Conservation (phyloP, 768 basidiomycete genomes). For the Dacryopinax primogenitus region DNA sequence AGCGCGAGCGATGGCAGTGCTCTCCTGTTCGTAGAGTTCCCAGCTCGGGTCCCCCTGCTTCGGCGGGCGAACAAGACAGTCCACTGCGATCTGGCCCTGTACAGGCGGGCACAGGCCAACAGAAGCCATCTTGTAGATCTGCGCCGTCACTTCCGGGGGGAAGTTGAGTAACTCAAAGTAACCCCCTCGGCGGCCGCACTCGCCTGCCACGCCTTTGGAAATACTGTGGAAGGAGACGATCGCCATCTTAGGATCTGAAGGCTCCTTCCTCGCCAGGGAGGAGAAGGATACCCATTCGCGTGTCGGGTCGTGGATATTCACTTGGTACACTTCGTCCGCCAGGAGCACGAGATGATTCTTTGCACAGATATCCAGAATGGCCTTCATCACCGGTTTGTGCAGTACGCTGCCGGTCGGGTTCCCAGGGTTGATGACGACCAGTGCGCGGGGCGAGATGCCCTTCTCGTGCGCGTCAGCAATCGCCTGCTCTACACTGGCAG, state of each 20-base stretch:
- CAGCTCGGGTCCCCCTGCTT: slow-evolving; percentile 62
- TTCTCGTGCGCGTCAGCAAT: slow-evolving; percentile 51
- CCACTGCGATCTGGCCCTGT: slow-evolving; percentile 84
- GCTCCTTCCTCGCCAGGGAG: slow-evolving; percentile 55
- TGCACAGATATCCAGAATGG: slow-evolving; percentile 74
- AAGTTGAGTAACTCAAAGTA: slow-evolving; percentile 92
- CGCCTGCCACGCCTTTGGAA: slow-evolving; percentile 89
- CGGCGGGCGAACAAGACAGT: slow-evolving; percentile 87
- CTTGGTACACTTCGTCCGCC: slow-evolving; percentile 98
- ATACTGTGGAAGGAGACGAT: slow-evolving; percentile 96
- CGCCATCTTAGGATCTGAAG: slow-evolving; percentile 42
- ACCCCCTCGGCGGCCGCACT: slow-evolving; percentile 93
- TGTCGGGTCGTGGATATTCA: slow-evolving; percentile 58
- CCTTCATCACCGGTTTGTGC: slow-evolving; percentile 51
- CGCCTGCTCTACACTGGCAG: slow-evolving; percentile 49
- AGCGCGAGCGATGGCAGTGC: slow-evolving; percentile 59
- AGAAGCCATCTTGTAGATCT: slow-evolving; percentile 93
- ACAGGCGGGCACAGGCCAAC: slow-evolving; percentile 83
- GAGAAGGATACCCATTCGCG: slow-evolving; percentile 58
- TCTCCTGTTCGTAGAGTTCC: slow-evolving; percentile 70
- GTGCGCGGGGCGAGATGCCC: slow-evolving; percentile 57
- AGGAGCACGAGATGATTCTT: slow-evolving; percentile 74
- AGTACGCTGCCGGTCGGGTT: slow-evolving; percentile 92
- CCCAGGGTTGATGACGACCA: slow-evolving; percentile 97
- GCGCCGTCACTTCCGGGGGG: slow-evolving; percentile 56